Evolutionary conservation across 2,329 filamentous ascomycete genomes (phyloP).

Genomic region (Ascochyta koolunga): DNA sequence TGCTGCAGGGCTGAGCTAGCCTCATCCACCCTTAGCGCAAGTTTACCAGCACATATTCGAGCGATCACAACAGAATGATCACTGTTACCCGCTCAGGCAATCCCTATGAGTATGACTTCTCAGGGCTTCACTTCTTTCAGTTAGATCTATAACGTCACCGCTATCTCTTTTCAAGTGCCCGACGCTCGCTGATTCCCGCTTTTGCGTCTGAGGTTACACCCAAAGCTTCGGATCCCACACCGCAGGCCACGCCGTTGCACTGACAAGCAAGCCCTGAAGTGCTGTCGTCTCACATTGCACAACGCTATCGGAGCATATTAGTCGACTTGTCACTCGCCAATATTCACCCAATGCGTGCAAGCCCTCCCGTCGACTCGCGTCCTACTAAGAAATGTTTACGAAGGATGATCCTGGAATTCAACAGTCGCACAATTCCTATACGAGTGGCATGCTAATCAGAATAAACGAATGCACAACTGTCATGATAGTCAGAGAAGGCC

Average conservation of each 20-base stretch:
- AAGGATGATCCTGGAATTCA: neutral
- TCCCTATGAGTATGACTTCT: too few relatives aligned
- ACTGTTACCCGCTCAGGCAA: too few relatives aligned
- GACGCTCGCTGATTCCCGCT: neutral
- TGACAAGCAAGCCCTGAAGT: neutral
- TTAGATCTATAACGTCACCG: too few relatives aligned
- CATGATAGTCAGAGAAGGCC: neutral
- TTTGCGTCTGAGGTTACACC: neutral
- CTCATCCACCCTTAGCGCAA: neutral
- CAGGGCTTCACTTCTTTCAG: too few relatives aligned
- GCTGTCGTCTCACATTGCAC: neutral
- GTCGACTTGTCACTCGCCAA: constrained; percentile 14
- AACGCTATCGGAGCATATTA: neutral
- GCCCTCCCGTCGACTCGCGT: constrained; percentile 7
- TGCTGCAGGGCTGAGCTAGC: constrained; percentile 8
- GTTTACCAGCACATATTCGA: too few relatives aligned
- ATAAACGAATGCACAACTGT: neutral
- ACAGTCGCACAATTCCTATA: neutral
- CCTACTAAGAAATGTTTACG: neutral
- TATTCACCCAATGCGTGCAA: constrained; percentile 18
- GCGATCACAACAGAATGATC: too few relatives aligned
- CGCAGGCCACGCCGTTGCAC: constrained; percentile 1
- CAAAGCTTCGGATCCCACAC: neutral
- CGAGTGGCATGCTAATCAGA: neutral
- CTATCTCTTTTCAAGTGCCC: neutral